Percentiles rank a stretch among this genome's conserved stretches.
These are phyloP conservation scores for Dothideomycetes sp. DNA, from an alignment of 2,329 filamentous ascomycete genomes.

Conservation along the genomic window DNA sequence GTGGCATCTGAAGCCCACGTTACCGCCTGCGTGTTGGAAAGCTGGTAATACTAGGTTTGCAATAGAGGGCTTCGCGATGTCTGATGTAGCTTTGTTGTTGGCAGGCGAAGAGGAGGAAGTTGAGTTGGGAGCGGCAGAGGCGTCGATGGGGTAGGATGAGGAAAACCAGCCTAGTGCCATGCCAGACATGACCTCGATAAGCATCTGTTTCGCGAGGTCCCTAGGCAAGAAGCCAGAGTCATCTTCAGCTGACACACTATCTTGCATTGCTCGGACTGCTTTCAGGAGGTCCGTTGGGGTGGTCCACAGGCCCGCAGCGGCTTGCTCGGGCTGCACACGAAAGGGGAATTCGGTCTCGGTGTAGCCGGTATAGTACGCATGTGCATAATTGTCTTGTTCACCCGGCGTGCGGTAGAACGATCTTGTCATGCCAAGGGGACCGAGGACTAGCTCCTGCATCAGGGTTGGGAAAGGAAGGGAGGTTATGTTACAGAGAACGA, in stretches of 20 bases:
- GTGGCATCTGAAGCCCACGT: background rate
- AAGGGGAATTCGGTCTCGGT: background rate
- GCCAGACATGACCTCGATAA: slow-evolving; percentile 7
- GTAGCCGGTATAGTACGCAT: slow-evolving; percentile 13
- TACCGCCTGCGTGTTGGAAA: background rate
- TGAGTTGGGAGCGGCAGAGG: too few species aligned
- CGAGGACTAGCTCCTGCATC: slow-evolving; percentile 14
- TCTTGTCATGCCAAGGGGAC: slow-evolving; percentile 15
- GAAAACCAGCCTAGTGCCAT: slow-evolving; percentile 14
- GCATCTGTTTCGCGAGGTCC: slow-evolving; percentile 13
- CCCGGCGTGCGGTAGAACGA: slow-evolving; percentile 11
- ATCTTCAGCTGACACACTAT: slow-evolving; percentile 9
- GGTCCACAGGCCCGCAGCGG: slow-evolving; percentile 17
- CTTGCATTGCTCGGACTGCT: slow-evolving; percentile 13
- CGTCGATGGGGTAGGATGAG: too few species aligned
- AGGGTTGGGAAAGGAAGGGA: slow-evolving; percentile 10
- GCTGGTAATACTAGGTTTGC: too few species aligned
- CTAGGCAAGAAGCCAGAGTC: slow-evolving; percentile 10
- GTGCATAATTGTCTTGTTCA: slow-evolving; percentile 13
- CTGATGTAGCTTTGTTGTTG: too few species aligned
- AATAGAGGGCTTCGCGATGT: too few species aligned
- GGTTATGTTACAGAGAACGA: slow-evolving; percentile 14
- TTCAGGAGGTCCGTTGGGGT: slow-evolving; percentile 16
- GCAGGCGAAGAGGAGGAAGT: too few species aligned
- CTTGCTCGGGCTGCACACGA: slow-evolving; percentile 12